Percentiles rank a stretch among this genome's conserved stretches.
These are phyloP conservation scores for Ustilago esculenta DNA, from an alignment of 1,284 basidiomycete species.

Conservation along the genomic window DNA sequence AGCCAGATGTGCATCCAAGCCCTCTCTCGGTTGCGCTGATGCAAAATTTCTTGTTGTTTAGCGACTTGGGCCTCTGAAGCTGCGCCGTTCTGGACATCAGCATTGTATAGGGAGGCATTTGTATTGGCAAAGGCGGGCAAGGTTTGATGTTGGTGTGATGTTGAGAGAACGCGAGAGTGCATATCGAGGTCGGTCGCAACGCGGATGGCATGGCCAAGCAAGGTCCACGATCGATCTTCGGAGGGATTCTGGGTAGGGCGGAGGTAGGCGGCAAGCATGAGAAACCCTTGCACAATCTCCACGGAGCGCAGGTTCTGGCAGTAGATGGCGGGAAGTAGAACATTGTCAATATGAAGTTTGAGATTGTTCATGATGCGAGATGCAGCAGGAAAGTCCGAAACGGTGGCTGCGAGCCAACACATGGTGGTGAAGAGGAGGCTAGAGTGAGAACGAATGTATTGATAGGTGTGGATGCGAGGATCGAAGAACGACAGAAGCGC, in stretches of 20 bases:
- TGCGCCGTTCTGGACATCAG: neutral
- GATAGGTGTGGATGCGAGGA: constrained; percentile 33
- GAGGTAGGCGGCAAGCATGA: constrained; percentile 45
- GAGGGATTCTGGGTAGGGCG: constrained; percentile 31
- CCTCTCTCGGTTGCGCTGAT: constrained; percentile 32
- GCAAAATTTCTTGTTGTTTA: constrained; percentile 16
- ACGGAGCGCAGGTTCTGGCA: constrained; percentile 45
- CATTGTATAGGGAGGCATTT: neutral
- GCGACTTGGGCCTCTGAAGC: neutral
- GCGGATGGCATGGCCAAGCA: constrained; percentile 41
- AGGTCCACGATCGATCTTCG: constrained; percentile 42
- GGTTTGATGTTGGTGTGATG: constrained; percentile 11
- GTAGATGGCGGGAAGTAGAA: constrained; percentile 39
- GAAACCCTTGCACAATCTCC: constrained; percentile 40
- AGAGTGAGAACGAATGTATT: constrained; percentile 35
- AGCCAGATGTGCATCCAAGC: constrained; percentile 51
- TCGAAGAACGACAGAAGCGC: constrained; percentile 43
- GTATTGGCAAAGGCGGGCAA: neutral
- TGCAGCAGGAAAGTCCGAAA: constrained; percentile 24
- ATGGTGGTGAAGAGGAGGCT: constrained; percentile 41
- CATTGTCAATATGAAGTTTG: constrained; percentile 36
- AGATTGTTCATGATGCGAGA: constrained; percentile 23
- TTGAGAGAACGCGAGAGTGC: constrained; percentile 32
- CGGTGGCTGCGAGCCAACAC: constrained; percentile 40
- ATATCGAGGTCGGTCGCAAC: constrained; percentile 39